phyloP scores from a whole-genome alignment of 2,329 filamentous ascomycete genomes.

The Fusarium dlaminii region DNA sequence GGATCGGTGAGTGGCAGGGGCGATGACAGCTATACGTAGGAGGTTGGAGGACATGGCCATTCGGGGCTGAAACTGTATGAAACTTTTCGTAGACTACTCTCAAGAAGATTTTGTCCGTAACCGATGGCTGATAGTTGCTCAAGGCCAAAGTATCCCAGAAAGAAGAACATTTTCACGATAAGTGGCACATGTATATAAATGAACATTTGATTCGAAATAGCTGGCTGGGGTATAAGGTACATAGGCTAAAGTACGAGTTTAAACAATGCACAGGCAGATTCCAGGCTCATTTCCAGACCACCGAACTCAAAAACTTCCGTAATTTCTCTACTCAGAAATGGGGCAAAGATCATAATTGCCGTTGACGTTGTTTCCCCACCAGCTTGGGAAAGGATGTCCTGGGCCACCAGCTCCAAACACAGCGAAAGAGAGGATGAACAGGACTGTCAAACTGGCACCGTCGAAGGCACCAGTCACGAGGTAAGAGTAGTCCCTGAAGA shows the following conservation, averaged over 20 bases:
- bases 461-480: constrained; percentile 63
- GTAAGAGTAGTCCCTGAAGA: constrained; percentile 65
- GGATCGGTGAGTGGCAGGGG: too few relatives aligned
- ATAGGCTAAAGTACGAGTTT: background rate
- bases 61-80: background rate
- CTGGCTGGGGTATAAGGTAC: background rate
- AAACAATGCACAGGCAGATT: background rate
- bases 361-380: constrained; percentile 64
- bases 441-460: constrained; percentile 57
- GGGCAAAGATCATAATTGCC: constrained; percentile 62
- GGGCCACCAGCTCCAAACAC: constrained; percentile 62
- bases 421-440: constrained; percentile 65
- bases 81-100: background rate
- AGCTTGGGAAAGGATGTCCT: constrained; percentile 57
- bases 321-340: constrained; percentile 38
- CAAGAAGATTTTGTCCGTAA: accelerated
- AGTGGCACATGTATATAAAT: background rate
- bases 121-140: background rate
- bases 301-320: too few relatives aligned
- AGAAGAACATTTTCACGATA: background rate
- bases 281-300: background rate
- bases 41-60: background rate
- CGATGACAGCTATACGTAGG: accelerated
- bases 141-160: background rate
- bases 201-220: background rate